phyloP scores from a whole-genome alignment of 495 filamentous ascomycete species.

The Lasiosphaeris hirsuta region DNA sequence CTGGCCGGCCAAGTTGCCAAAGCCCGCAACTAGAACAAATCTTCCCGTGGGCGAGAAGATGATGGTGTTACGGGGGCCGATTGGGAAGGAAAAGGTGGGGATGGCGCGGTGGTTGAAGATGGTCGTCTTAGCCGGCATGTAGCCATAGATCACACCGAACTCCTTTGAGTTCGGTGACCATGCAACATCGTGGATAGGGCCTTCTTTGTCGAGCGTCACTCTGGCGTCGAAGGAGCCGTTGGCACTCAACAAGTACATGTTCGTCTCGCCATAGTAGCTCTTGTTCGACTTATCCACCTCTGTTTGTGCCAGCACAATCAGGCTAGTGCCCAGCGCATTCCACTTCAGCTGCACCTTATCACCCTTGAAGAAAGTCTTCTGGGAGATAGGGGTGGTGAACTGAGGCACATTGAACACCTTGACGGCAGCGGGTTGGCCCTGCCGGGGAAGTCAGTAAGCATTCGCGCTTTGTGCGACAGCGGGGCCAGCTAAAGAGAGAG shows the following conservation, averaged over 20 bases:
- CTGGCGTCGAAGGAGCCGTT: constrained; percentile 90
- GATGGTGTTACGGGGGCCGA: constrained; percentile 90
- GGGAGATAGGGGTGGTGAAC: constrained; percentile 75
- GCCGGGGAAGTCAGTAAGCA: constrained; percentile 15
- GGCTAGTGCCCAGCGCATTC: constrained; percentile 83
- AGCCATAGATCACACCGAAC: constrained; percentile 95
- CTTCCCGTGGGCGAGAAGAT: constrained; percentile 90
- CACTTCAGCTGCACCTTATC: constrained; percentile 98
- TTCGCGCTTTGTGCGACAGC: background rate
- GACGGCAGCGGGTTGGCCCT: constrained; percentile 88
- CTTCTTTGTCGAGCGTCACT: constrained; percentile 92
- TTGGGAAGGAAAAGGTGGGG: constrained; percentile 73
- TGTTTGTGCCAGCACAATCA: constrained; percentile 95
- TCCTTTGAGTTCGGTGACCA: constrained; percentile 97
- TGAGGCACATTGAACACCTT: constrained; percentile 92
- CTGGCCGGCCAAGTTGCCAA: constrained; percentile 94
- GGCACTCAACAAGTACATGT: constrained; percentile 88
- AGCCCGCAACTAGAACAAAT: constrained; percentile 90
- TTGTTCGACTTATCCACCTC: constrained; percentile 97
- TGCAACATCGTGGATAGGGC: constrained; percentile 95
- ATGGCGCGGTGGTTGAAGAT: constrained; percentile 89
- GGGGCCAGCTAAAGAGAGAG: background rate
- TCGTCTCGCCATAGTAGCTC: constrained; percentile 98
- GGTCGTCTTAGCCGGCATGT: constrained; percentile 95
- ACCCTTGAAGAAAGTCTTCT: constrained; percentile 98